Percentiles rank a stretch among this genome's conserved stretches.
phyloP scores from a whole-genome alignment of 1,139 yeast genomes.

The Suhomyces anneliseae region DNA sequence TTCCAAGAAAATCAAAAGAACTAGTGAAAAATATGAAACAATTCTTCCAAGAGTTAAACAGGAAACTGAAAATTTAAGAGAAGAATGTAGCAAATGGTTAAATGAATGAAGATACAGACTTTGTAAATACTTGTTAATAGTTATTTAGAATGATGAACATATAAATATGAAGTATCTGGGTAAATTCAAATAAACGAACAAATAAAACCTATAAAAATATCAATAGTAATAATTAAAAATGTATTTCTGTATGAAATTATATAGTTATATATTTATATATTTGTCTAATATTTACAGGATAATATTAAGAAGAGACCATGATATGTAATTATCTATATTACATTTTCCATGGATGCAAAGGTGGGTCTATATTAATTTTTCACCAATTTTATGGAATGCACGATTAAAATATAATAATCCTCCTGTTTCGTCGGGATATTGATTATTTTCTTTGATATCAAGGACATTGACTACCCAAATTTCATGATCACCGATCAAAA shows the following conservation, averaged over 20 bases:
- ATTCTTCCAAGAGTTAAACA: constrained; percentile 36
- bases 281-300: not conserved
- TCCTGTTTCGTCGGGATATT: constrained; percentile 39
- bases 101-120: constrained; percentile 4
- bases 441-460: constrained; percentile 43
- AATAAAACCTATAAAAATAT: no score
- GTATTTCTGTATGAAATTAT: no score
- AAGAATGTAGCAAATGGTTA: constrained; percentile 9
- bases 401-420: constrained; percentile 68
- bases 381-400: constrained; percentile 59
- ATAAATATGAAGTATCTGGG: no score
- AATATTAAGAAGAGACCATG: not conserved
- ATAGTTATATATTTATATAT: no score
- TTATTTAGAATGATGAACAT: no score
- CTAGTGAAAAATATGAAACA: constrained; percentile 40
- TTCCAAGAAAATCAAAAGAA: constrained; percentile 28
- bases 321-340: no score
- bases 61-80: constrained; percentile 15
- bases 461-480: constrained; percentile 78
- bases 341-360: not conserved
- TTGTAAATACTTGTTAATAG: no score
- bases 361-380: constrained; percentile 19
- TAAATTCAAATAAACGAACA: no score
- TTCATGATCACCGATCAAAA: constrained; percentile 76
- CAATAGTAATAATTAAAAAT: no score